A percentile compares a stretch with the other conserved stretches of the same genome.
Conservation (phyloP, 2,329 filamentous ascomycete species). For the Penicillium capsulatum region DNA sequence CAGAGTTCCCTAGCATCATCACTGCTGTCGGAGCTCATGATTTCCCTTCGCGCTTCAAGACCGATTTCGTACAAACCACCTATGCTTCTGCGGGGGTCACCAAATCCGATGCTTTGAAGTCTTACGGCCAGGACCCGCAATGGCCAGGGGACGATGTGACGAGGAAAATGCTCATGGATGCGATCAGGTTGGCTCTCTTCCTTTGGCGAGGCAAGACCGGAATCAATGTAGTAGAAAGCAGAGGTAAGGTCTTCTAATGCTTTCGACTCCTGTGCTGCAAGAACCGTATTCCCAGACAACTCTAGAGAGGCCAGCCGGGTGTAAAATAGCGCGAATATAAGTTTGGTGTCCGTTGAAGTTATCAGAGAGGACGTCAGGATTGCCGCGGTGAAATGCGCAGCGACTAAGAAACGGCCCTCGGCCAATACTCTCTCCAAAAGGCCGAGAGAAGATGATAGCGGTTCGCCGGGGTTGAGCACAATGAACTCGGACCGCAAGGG, state of each 20-base stretch:
- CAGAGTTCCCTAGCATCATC: conserved; percentile 61
- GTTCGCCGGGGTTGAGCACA: conserved; percentile 59
- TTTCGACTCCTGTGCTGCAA: conserved; percentile 63
- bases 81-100: conserved; percentile 76
- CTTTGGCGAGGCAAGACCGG: conserved; percentile 19
- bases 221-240: conserved; percentile 48
- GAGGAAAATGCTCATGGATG: conserved; percentile 60
- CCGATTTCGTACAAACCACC: conserved; percentile 89
- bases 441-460: conserved; percentile 39
- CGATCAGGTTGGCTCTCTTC: conserved; percentile 55
- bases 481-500: conserved; percentile 67
- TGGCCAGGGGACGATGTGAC: conserved; percentile 78
- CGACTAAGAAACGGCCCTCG: conserved; percentile 72
- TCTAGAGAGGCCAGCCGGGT: conserved; percentile 77
- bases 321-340: conserved; percentile 75
- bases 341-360: conserved; percentile 51
- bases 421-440: conserved; percentile 62
- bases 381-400: conserved; percentile 53
- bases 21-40: conserved; percentile 50
- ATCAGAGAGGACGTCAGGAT: conserved; percentile 43
- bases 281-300: conserved; percentile 66
- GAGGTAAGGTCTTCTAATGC: conserved; percentile 59
- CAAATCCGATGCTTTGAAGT: conserved; percentile 79
- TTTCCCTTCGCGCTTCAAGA: conserved; percentile 64
- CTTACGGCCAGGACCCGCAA: conserved; percentile 78